Evolutionary conservation across 1,284 basidiomycete genomes (phyloP), one percentile per base, ranked within the genome.

Genomic region (Lignosus rhinocerotis): DNA sequence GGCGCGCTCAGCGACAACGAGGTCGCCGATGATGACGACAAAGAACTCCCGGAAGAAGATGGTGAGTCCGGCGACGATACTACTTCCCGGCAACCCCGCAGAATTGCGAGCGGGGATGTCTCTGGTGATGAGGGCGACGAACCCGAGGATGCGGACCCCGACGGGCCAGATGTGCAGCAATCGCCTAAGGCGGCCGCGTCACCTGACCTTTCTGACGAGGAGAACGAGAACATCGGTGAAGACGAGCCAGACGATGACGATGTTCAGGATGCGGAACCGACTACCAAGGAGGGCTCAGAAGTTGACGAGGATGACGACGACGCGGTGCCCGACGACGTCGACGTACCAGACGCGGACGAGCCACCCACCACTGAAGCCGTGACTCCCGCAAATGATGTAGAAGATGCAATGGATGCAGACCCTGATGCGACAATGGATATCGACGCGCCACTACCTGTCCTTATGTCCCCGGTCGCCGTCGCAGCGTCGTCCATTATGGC

Each of bases 401-500:
- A 50, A 2, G 69, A 69, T 11, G 62, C 66, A 11, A 65, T 63
- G 16, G 72, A 72, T 51, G 67, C 54, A 19, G 70, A 69, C 36
- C 60, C 45, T 6, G 69, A 70, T 30, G 61, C 42, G 12, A 50
- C 56, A n/a, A 73, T 74, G 66, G 72, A 74, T 31, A 68, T 76
- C 34, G 79, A 82, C 62, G 68, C 76, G 10, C 75, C 77, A 19
- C 69, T 73, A 11, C 62, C 73, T 0, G 70, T 75, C n/a, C 70
- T 74, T n/a, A 70, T 77, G 21, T 73, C 75, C 0, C 76, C 79
- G 32, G 73, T 78, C 47, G 72, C 72, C 32, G 72, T 74, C 9
- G 76, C 77, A 0, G 76, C 76, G 0, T 78, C 79, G 0, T 75
- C 77, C 12, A 82, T 83, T 55, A 81, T 82, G 77, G 81, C 78